Evolutionary conservation across 2,329 filamentous ascomycete genomes (phyloP).

Genomic region (Colletotrichum theobromicola): DNA sequence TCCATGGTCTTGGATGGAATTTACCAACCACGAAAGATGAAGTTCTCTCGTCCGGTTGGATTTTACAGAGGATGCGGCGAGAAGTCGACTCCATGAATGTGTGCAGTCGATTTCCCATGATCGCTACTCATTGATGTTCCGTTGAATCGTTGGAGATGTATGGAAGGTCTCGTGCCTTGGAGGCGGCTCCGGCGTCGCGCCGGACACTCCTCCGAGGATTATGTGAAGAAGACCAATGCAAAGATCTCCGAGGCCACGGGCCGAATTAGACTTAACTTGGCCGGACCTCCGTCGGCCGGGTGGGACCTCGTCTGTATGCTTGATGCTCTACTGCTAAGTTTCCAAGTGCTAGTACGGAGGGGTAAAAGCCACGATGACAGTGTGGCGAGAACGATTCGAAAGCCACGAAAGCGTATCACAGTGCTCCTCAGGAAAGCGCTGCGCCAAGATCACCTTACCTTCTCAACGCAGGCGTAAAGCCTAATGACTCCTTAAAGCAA

Average conservation of each 20-base stretch:
- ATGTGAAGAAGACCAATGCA: not conserved
- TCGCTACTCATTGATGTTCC: not conserved
- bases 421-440: not conserved
- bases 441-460: too few species aligned
- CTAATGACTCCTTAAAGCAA: not conserved
- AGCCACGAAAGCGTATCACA: not conserved
- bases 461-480: not conserved
- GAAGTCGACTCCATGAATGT: not conserved
- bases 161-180: not conserved
- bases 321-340: not conserved
- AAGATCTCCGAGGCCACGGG: not conserved
- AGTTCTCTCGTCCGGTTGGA: rapidly evolving
- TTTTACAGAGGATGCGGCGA: not conserved
- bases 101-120: not conserved
- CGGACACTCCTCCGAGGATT: not conserved
- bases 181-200: not conserved
- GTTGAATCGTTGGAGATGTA: not conserved
- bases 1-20: not conserved
- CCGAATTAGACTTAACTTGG: not conserved
- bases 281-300: not conserved
- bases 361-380: not conserved
- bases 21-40: not conserved
- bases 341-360: not conserved
- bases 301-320: not conserved
- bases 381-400: not conserved